Percentiles rank a stretch among this genome's conserved stretches.
phyloP scores from a whole-genome alignment of 2,329 filamentous ascomycete species.

The Graphium sp. region DNA sequence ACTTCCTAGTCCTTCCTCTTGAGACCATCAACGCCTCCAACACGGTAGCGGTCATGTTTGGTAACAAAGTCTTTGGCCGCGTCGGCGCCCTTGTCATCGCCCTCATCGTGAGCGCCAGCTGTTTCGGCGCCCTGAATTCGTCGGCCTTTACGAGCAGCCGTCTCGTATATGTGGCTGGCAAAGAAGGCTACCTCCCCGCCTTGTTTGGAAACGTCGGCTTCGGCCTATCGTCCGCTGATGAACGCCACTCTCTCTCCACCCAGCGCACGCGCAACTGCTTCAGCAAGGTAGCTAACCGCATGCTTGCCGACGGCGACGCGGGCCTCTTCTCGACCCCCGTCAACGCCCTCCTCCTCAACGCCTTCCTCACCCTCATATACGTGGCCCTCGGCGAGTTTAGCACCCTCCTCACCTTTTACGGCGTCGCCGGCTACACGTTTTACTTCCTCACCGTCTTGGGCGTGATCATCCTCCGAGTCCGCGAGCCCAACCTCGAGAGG shows the following conservation, averaged over 20 bases:
- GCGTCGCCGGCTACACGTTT: constrained; percentile 91
- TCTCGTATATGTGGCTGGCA: constrained; percentile 83
- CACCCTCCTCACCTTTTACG: constrained; percentile 90
- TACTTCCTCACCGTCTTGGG: constrained; percentile 94
- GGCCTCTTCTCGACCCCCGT: constrained; percentile 90
- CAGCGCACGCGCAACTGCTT: constrained; percentile 36
- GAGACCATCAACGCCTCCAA: constrained; percentile 71
- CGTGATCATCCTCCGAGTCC: constrained; percentile 75
- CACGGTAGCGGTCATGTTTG: constrained; percentile 92
- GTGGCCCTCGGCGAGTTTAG: constrained; percentile 78
- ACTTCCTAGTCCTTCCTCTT: constrained; percentile 82
- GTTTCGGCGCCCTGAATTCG: constrained; percentile 88
- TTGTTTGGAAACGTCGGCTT: constrained; percentile 74
- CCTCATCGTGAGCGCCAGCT: constrained; percentile 76
- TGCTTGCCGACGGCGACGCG: constrained; percentile 60
- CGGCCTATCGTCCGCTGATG: constrained; percentile 20
- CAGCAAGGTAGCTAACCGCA: constrained; percentile 37
- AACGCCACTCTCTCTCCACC: constrained; percentile 19
- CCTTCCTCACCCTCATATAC: constrained; percentile 55
- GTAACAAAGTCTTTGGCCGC: constrained; percentile 73
- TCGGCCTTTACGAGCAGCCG: constrained; percentile 86
- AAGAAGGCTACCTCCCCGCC: constrained; percentile 80
- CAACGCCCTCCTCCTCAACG: constrained; percentile 75
- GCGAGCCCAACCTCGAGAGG: constrained; percentile 72
- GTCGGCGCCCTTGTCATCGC: constrained; percentile 71